These are phyloP conservation scores for Akanthomyces dipterigenus DNA, from an alignment of 2,329 filamentous ascomycete genomes.

Conservation along the genomic window DNA sequence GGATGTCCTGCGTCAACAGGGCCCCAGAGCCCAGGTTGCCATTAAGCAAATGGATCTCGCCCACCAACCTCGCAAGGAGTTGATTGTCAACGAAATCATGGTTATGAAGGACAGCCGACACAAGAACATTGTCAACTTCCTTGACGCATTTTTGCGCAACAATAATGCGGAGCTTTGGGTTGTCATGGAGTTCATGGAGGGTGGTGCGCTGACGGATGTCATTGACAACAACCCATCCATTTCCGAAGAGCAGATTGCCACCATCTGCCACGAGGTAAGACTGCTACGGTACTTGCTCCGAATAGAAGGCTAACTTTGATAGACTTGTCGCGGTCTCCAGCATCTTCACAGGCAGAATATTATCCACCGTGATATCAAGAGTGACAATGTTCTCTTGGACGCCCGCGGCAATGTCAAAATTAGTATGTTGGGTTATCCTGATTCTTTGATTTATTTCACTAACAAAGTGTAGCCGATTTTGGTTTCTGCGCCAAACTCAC, in stretches of 20 bases:
- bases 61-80: slow-evolving; percentile 92
- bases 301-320: slow-evolving; percentile 18
- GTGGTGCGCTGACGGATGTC: slow-evolving; percentile 92
- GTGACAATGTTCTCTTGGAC: slow-evolving; percentile 93
- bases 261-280: slow-evolving; percentile 89
- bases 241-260: slow-evolving; percentile 94
- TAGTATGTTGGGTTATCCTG: slow-evolving; percentile 53
- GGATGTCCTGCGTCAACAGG: slow-evolving; percentile 71
- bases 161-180: slow-evolving; percentile 97
- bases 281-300: not conserved
- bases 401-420: slow-evolving; percentile 96
- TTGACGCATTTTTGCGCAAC: slow-evolving; percentile 93
- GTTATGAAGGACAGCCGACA: slow-evolving; percentile 99
- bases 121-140: slow-evolving; percentile 97
- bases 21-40: slow-evolving; percentile 79
- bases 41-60: slow-evolving; percentile 99
- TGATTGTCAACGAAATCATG: slow-evolving; percentile 99
- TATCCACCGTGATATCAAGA: slow-evolving; percentile 99
- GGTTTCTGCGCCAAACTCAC: slow-evolving; percentile 98
- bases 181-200: slow-evolving; percentile 99
- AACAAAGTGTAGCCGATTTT: slow-evolving; percentile 72
- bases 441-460: slow-evolving; percentile 18
- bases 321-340: slow-evolving; percentile 93
- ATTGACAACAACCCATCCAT: slow-evolving; percentile 97
- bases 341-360: slow-evolving; percentile 95